Conservation (phyloP, 2,329 filamentous ascomycete species). For the Alternaria brassicicola region DNA sequence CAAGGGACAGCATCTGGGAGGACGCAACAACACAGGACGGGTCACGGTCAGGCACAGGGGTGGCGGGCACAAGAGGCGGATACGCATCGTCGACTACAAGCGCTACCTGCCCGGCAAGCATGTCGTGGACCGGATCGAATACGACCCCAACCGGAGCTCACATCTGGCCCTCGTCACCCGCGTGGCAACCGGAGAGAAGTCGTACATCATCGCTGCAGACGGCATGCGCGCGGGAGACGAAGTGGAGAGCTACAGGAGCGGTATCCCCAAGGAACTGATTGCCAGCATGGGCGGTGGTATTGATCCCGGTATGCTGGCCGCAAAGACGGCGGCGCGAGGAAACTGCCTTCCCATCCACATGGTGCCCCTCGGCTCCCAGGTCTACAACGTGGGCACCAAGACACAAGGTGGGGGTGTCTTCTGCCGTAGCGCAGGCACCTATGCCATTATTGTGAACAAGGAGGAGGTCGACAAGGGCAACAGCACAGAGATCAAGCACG, state of each 20-base stretch:
- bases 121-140: constrained; percentile 90
- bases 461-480: constrained; percentile 69
- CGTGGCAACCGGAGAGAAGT: constrained; percentile 74
- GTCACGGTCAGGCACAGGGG: constrained; percentile 91
- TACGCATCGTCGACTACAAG: constrained; percentile 88
- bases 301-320: constrained; percentile 93
- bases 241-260: constrained; percentile 88
- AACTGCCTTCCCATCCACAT: constrained; percentile 96
- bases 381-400: constrained; percentile 85
- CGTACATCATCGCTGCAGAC: constrained; percentile 94
- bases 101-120: constrained; percentile 81
- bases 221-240: constrained; percentile 90
- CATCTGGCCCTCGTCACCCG: constrained; percentile 89
- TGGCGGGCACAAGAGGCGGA: constrained; percentile 88
- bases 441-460: constrained; percentile 86
- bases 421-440: constrained; percentile 92
- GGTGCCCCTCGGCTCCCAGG: constrained; percentile 90
- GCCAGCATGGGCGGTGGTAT: constrained; percentile 90
- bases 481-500: constrained; percentile 73
- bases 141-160: constrained; percentile 90
- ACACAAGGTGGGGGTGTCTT: constrained; percentile 80
- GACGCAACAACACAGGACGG: constrained; percentile 83
- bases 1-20: constrained; percentile 90
- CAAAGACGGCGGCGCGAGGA: constrained; percentile 90
- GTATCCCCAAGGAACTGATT: constrained; percentile 85